These are phyloP conservation scores for Stemphylium lycopersici DNA, from an alignment of 2,329 filamentous ascomycete genomes.

Conservation along the genomic window DNA sequence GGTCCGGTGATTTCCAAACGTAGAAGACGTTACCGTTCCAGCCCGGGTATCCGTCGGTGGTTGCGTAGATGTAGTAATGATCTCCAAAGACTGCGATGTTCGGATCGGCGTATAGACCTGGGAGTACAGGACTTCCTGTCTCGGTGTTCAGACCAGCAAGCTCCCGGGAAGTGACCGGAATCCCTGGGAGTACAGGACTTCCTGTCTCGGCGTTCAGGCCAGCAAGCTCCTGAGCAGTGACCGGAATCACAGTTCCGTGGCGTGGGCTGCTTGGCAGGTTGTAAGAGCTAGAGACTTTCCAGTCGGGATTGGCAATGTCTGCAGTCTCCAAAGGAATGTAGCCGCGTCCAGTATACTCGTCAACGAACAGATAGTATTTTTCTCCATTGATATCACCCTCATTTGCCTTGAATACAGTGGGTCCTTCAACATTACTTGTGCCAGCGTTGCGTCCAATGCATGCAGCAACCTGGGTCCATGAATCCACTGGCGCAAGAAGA, in stretches of 20 bases:
- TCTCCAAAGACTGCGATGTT: conserved; percentile 35
- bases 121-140: conserved; percentile 29
- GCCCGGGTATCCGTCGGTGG: conserved; percentile 33
- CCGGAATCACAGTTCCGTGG: conserved; percentile 61
- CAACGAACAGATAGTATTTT: conserved; percentile 63
- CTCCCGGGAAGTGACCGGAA: no score
- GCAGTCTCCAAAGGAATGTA: conserved; percentile 61
- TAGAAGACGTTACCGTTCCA: conserved; percentile 40
- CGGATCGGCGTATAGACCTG: conserved; percentile 35
- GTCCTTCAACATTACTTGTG: conserved; percentile 58
- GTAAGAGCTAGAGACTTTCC: conserved; percentile 56
- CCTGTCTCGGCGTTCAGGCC: conserved; percentile 10
- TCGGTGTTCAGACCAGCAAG: conserved; percentile 30
- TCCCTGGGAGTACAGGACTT: conserved; percentile 33
- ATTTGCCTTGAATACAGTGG: conserved; percentile 60
- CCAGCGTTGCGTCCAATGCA: conserved; percentile 61
- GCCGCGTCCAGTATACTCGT: conserved; percentile 59
- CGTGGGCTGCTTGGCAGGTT: conserved; percentile 58
- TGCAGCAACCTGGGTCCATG: conserved; percentile 54
- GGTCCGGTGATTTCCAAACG: conserved; percentile 34
- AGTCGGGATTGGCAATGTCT: conserved; percentile 57
- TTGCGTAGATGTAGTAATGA: conserved; percentile 37
- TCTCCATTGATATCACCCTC: conserved; percentile 57
- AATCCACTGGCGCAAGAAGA: conserved; percentile 50
- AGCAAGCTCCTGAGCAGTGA: conserved; percentile 56